These are phyloP conservation scores for Verbena officinalis DNA, from an alignment of 257 asterid genomes.

Conservation along the genomic window DNA sequence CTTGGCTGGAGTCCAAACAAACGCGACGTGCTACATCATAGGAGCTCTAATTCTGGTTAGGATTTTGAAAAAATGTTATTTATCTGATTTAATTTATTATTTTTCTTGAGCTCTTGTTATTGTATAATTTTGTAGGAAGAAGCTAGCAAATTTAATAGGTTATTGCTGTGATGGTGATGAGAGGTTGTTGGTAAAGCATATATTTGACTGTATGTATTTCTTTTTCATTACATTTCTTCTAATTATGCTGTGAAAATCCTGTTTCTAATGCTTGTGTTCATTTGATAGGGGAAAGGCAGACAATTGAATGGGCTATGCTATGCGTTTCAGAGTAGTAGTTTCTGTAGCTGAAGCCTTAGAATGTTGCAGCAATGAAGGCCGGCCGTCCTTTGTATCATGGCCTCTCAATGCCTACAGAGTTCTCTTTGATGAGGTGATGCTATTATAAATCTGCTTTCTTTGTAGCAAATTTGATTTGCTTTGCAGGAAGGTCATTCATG, in stretches of 20 bases:
- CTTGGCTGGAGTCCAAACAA: slow-evolving; percentile 78
- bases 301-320: slow-evolving; percentile 83
- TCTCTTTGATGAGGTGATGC: slow-evolving; percentile 60
- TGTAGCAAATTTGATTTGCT: slow-evolving; percentile 15
- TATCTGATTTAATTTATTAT: neutral
- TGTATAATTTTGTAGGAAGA: no score
- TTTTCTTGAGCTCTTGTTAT: neutral
- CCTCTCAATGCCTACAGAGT: no score
- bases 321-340: slow-evolving; percentile 69
- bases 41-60: neutral
- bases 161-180: no score
- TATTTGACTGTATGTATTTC: slow-evolving; percentile 66
- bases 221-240: slow-evolving; percentile 6
- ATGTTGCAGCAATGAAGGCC: no score
- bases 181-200: slow-evolving; percentile 59
- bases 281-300: slow-evolving; percentile 72
- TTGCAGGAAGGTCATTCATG: slow-evolving; percentile 83
- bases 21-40: slow-evolving; percentile 11
- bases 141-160: no score
- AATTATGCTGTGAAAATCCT: neutral
- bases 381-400: no score
- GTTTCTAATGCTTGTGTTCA: neutral
- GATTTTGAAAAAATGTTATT: neutral
- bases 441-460: no score
- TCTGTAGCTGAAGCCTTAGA: no score